A percentile compares a stretch with the other conserved stretches of the same genome.
These are phyloP conservation scores for Parietichytrium sp. DNA, from an alignment of 108 stramenopile species.

Conservation along the genomic window DNA sequence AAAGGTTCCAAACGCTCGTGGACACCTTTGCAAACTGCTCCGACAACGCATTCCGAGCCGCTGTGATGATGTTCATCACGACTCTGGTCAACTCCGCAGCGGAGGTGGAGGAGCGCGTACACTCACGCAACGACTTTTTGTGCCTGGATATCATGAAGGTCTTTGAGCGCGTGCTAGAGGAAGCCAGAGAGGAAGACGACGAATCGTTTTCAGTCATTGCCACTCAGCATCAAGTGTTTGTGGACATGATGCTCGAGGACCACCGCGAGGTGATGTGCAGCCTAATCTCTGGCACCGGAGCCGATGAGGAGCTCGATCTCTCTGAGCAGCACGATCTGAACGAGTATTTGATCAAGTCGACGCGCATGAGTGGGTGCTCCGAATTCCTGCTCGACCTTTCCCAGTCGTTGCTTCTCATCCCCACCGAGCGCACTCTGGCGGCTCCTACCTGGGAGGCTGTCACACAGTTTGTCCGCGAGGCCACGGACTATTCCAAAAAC, in stretches of 20 bases:
- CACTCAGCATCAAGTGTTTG: constrained; percentile 11
- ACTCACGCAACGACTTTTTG: constrained; percentile 26
- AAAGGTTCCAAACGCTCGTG: constrained; percentile 11
- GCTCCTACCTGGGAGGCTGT: constrained; percentile 24
- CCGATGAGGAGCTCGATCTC: not conserved
- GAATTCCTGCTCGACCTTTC: not conserved
- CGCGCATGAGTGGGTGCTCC: not conserved
- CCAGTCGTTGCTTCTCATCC: not conserved
- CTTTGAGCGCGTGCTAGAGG: not conserved
- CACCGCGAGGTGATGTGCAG: not conserved
- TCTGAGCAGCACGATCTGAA: not conserved
- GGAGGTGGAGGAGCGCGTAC: constrained; percentile 12
- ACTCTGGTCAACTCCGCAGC: constrained; percentile 20
- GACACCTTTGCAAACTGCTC: constrained; percentile 16
- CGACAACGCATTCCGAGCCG: constrained; percentile 28
- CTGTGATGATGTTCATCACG: constrained; percentile 30
- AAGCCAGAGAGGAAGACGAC: constrained; percentile 29
- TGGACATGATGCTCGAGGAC: constrained; percentile 19
- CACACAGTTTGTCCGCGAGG: not conserved
- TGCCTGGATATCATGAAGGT: constrained; percentile 17
- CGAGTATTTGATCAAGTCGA: not conserved
- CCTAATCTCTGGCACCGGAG: not conserved
- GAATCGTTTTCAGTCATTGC: not conserved
- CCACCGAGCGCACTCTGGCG: constrained; percentile 7
- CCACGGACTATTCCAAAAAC: constrained; percentile 18